Evolutionary conservation across 2,329 filamentous ascomycete genomes (phyloP), one percentile per base, ranked within the genome.

Genomic region (Xylaria sp.): DNA sequence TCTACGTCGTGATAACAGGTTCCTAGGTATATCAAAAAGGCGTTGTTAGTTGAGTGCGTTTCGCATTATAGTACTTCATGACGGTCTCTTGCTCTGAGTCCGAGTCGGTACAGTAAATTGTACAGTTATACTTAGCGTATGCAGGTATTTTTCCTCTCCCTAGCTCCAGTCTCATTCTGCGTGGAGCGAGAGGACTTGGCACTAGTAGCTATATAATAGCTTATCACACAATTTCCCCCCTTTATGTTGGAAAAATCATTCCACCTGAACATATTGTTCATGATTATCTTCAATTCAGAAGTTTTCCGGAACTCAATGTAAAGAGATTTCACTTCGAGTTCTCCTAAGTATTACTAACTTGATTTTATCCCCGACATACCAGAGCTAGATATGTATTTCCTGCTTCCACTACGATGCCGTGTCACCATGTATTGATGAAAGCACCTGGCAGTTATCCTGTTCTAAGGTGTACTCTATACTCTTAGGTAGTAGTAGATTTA

Each of bases 181-280:
- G 16, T 53, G 27, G 50, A 32, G 21, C 18, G 27, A 29, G 16
- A n/a, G 18, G 18, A 29, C 48, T 44, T 3, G 44, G n/a, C 21
- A 16, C 27, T 32, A 29, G 21, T 9, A 25, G n/a, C 44, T 13
- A 25, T 27, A 53, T 10, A 51, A n/a, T 9, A 25, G 3, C 23
- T n/a, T 13, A 53, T 59, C 27, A 59, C 35, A 44, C 37, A 68
- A 68, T 68, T 53, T 66, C 42, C 64, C 64, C 64, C 58, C 62
- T 58, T 66, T 65, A 65, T 60, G 53, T 42, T 18, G 40, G 40
- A 42, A 42, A 42, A 16, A n/a, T 50, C 40, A 54, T 54, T 48
- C 18, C 27, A 40, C 61, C 16, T 9, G n/a, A 9, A 25, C 8
- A 37, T 27, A 29, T 16, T 21, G 25, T 35, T 23, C 10, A 21